Evolutionary conservation across 73 alveolate genomes (phyloP), one percentile per base, ranked within the genome.

Genomic region (Urostyla sp.): DNA sequence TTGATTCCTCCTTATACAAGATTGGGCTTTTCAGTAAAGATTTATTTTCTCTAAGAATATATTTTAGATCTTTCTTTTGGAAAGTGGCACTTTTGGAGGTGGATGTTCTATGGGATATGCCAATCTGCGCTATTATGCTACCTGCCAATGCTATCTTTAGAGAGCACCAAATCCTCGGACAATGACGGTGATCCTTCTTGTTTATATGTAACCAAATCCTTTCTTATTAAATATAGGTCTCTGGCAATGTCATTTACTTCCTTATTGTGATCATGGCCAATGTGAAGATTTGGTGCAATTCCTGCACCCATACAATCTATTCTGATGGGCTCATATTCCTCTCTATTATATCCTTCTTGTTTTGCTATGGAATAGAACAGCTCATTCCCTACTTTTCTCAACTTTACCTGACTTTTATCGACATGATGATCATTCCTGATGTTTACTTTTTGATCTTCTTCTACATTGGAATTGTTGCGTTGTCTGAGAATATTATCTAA

Each of bases 51-150:
- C 44, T n/a, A n/a, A n/a, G n/a, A n/a, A 38, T 8, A 5, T 20
- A 20, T 20, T 20, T 16, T 63, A 63, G 79, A 79, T 44, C 35
- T 50, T 32, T 37, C 58, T 23, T 75, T 84, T 48, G 56, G 84
- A 0, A 74, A 49, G 24, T 59, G 51, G 34, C 45, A 45, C 58
- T 84, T 84, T 61, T 80, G 87, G 85, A 56, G 85, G 23, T 84
- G 92, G 92, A 73, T 84, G 6, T 73, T 75, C 40, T 84, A 84
- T 52, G 87, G 87, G 61, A 57, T 61, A 0, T 84, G 87, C 84
- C 88, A 84, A 46, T 43, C 92, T n/a, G n/a, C n/a, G n/a, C n/a
- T n/a, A n/a, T n/a, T n/a, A n/a, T n/a, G n/a, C n/a, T n/a, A n/a
- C n/a, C n/a, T n/a, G n/a, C n/a, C n/a, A n/a, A n/a, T n/a, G n/a